Evolutionary conservation across 2,329 filamentous ascomycete genomes (phyloP).

Genomic region (Paraconiothyrium brasiliense): DNA sequence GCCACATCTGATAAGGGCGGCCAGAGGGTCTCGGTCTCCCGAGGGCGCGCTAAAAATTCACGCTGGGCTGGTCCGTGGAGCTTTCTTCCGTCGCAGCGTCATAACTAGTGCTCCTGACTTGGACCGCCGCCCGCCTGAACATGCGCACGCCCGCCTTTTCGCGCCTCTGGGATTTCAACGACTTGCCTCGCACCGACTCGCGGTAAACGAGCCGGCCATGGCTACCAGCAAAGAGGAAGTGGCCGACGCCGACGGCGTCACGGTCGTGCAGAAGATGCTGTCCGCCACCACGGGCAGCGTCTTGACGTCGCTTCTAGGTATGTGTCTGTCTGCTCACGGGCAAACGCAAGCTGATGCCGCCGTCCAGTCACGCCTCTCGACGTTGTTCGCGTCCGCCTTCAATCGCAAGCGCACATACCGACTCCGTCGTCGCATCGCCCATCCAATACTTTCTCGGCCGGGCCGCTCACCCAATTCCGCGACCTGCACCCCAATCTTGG

Average conservation of each 20-base stretch:
- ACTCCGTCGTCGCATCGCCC: constrained; percentile 62
- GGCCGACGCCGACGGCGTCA: constrained; percentile 70
- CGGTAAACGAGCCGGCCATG: constrained; percentile 42
- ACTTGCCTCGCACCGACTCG: constrained; percentile 38
- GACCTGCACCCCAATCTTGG: constrained; percentile 85
- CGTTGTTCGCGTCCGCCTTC: constrained; percentile 92
- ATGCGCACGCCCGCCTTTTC: constrained; percentile 40
- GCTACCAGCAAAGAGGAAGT: constrained; percentile 53
- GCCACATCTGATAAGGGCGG: constrained; percentile 36
- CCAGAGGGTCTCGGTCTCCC: background rate
- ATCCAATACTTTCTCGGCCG: constrained; percentile 37
- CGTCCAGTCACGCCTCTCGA: constrained; percentile 87
- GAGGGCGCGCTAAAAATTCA: constrained; percentile 5
- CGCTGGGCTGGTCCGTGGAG: constrained; percentile 7
- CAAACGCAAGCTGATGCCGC: background rate
- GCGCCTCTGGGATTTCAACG: constrained; percentile 31
- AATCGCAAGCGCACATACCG: constrained; percentile 76
- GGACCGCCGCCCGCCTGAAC: constrained; percentile 23
- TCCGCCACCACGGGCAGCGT: constrained; percentile 92
- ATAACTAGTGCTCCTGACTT: constrained; percentile 20
- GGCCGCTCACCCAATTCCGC: constrained; percentile 60
- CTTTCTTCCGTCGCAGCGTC: constrained; percentile 32
- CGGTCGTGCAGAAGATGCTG: constrained; percentile 89
- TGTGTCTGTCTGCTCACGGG: constrained; percentile 42
- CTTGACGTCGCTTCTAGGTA: constrained; percentile 86